A percentile compares a stretch with the other conserved stretches of the same genome.
Conservation (phyloP, 1,284 basidiomycete species). For the Fomes fomentarius region DNA sequence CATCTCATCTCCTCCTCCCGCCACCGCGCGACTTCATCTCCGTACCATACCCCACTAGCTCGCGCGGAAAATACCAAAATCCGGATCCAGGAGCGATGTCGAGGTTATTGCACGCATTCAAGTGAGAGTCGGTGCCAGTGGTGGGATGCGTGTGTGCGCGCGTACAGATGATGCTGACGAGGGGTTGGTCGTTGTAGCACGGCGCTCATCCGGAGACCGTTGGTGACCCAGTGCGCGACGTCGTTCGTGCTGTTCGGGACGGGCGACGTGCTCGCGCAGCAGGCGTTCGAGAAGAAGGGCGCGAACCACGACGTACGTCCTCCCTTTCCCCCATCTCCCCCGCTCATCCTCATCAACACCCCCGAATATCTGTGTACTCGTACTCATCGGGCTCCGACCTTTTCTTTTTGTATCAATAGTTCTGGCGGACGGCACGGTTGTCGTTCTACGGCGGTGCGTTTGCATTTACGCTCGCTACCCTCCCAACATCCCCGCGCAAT, state of each 20-base stretch:
- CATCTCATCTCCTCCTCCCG: neutral
- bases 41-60: too few relatives aligned
- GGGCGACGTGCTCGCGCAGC: slow-evolving; percentile 86
- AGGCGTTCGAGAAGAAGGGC: slow-evolving; percentile 73
- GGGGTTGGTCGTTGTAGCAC: slow-evolving; percentile 42
- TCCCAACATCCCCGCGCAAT: neutral
- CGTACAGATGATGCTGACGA: neutral
- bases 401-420: slow-evolving; percentile 48
- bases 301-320: slow-evolving; percentile 67
- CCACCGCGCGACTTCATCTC: too few relatives aligned
- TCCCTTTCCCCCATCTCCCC: neutral
- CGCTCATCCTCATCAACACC: neutral
- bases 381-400: too few relatives aligned
- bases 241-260: slow-evolving; percentile 72
- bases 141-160: too few relatives aligned
- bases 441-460: slow-evolving; percentile 72
- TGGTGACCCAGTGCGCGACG: slow-evolving; percentile 65
- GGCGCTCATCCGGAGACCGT: slow-evolving; percentile 63
- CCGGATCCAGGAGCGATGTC: slow-evolving; percentile 40
- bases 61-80: neutral
- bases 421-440: slow-evolving; percentile 69
- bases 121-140: too few relatives aligned
- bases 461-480: neutral
- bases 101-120: slow-evolving; percentile 54
- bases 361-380: neutral